phyloP scores from a whole-genome alignment of 2,329 filamentous ascomycete species.

The Trichoderma sp. region DNA sequence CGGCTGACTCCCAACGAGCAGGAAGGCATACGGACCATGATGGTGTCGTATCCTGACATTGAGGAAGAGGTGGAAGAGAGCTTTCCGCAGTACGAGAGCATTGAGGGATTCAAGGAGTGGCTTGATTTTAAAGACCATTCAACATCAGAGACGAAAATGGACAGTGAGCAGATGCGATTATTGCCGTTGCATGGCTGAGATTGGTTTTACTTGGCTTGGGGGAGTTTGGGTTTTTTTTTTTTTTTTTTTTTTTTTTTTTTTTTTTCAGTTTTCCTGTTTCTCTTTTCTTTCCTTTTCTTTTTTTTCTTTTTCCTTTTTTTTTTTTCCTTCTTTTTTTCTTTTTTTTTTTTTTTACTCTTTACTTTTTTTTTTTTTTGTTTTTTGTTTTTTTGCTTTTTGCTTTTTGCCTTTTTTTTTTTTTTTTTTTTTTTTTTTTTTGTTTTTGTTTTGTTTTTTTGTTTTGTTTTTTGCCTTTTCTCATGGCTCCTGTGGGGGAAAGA shows the following conservation, averaged over 20 bases:
- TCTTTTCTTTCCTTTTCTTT: background rate
- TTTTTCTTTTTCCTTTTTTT: background rate
- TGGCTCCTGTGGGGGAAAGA: background rate
- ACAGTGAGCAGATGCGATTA: background rate
- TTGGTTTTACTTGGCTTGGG: background rate
- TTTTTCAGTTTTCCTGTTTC: background rate
- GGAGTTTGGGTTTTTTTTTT: background rate
- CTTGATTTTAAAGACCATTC: background rate
- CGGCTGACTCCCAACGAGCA: background rate
- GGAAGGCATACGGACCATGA: background rate
- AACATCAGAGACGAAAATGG: background rate
- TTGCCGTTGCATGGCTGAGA: background rate
- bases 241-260: background rate
- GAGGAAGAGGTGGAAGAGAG: background rate
- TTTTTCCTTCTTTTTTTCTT: background rate
- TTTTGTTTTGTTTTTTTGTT: background rate
- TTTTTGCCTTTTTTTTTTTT: background rate
- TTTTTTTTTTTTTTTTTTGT: too few relatives aligned
- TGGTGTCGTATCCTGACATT: background rate
- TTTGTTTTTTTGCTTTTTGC: background rate
- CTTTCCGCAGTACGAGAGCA: slow-evolving; percentile 16
- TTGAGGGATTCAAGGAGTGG: slow-evolving; percentile 9
- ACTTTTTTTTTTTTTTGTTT: background rate
- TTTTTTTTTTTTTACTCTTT: background rate
- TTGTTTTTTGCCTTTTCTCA: background rate